Evolutionary conservation across 2,329 filamentous ascomycete species (phyloP), one percentile per base, ranked within the genome.

Genomic region (Westerdykella ornata): DNA sequence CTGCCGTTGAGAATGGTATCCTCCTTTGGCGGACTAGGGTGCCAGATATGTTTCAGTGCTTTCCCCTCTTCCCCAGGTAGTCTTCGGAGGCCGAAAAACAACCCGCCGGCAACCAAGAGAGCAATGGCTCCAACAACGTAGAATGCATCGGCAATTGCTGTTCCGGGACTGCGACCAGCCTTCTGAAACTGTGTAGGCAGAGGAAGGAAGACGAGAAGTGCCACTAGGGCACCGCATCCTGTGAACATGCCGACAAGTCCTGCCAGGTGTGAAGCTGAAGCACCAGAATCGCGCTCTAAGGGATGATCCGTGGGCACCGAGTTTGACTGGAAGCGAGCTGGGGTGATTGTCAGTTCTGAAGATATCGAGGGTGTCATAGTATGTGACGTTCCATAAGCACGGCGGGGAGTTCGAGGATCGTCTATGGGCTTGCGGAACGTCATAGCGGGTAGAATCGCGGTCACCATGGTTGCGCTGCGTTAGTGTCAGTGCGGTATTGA

Each of bases 201-300:
- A 5, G 90, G 92, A 12, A 98, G 74, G 60, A 98, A 97, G 26
- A 92, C 58, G 0, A 73, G 67, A 20, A 98, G 72, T 9, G 92
- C 88, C 4, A 98, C 75, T 4, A 98, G 74, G 12, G 92, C 92
- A 45, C 92, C 92, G 55, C 86, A 87, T 17, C 92, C 92, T 6
- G 92, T 95, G 61, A 94, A 94, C 44, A 95, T 72, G 4, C 92
- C 92, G 4, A 98, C 92, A 38, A 89, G 81, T 0, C 92, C 92
- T 13, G 92, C 90, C 18, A 98, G 75, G 46, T 80, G 73, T 29
- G 76, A 77, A 20, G 77, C 78, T 6, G 75, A 73, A 31, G 63
- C 59, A 5, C 48, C 51, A 3, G 47, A 55, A 32, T 59, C 50
- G 38, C 52, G 57, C 44, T 51, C 56, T 8, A 41, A 37, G 3